Evolutionary conservation across 768 basidiomycete genomes (phyloP), one percentile per base, ranked within the genome.

Genomic region (Clathrus columnatus): DNA sequence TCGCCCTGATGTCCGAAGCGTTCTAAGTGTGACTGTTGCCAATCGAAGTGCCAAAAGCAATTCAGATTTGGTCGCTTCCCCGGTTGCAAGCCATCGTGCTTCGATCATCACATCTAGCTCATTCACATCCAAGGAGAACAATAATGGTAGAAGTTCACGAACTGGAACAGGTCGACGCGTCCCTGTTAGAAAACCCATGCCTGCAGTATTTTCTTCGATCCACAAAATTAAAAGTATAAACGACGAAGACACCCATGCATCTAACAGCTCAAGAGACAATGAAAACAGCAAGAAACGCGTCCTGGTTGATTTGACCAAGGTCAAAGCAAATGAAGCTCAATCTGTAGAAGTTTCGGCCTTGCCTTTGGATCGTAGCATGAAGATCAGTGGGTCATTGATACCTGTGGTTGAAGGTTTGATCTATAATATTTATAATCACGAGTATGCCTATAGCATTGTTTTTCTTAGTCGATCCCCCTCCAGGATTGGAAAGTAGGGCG

Each of bases 131-230:
- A 55, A 55, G 54, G 54, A 55, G 28, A 55, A 55, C 46, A 11
- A 36, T 5, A 36, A 11, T 36, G 10, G 36, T 36, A n/a, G 36
- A 2, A 30, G 11, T 30, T 48, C 21, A 28, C 54, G 54, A 26
- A 30, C 45, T 29, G 18, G 27, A 29, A 18, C 45, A 8, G 54
- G 54, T 5, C 54, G 54, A 28, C 54, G 54, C 28, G 29, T 55
- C 10, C 54, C 54, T 27, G 29, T 21, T 17, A 43, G 54, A 8
- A 78, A 77, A 45, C 72, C 68, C 52, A 77, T 77, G 50, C 51
- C 57, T 26, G 52, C 49, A 21, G 43, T 27, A 11, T 24, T 51
- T 36, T 14, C 54, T 47, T 60, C 45, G 2, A 41, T 48, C 42
- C 59, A 60, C 24, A 61, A 63, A 41, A 58, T 52, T 21, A 54